These are phyloP conservation scores for Aspergillus asperescens DNA, from an alignment of 495 filamentous ascomycete genomes.

Conservation along the genomic window DNA sequence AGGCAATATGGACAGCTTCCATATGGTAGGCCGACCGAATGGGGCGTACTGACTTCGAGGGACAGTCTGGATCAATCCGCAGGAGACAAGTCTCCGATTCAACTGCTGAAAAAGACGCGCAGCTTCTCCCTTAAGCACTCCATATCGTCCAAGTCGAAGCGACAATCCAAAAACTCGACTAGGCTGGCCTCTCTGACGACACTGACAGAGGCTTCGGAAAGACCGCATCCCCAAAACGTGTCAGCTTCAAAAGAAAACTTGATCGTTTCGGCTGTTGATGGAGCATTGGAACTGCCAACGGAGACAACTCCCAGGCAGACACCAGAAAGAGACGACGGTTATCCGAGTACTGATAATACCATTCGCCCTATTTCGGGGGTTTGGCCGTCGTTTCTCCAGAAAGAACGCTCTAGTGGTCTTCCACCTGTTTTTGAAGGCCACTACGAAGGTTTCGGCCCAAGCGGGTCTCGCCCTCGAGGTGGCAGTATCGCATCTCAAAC, in stretches of 20 bases:
- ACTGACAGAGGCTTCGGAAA: slow-evolving; percentile 22
- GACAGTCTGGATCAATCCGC: slow-evolving; percentile 30
- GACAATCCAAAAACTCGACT: slow-evolving; percentile 19
- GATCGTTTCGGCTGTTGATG: slow-evolving; percentile 37
- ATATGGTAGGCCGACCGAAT: slow-evolving; percentile 38
- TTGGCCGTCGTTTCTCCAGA: slow-evolving; percentile 26
- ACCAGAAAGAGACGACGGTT: slow-evolving; percentile 33
- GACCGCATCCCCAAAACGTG: slow-evolving; percentile 11
- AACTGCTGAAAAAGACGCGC: slow-evolving; percentile 25
- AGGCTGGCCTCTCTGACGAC: slow-evolving; percentile 31
- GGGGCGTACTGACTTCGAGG: slow-evolving; percentile 39
- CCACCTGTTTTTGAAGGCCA: slow-evolving; percentile 27
- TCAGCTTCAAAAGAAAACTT: slow-evolving; percentile 29
- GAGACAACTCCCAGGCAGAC: slow-evolving; percentile 40
- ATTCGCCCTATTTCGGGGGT: slow-evolving; percentile 33
- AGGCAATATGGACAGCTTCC: slow-evolving; percentile 37
- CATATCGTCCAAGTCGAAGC: slow-evolving; percentile 28
- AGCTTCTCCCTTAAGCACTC: slow-evolving; percentile 31
- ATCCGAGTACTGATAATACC: slow-evolving; percentile 21
- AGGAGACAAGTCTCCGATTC: slow-evolving; percentile 23
- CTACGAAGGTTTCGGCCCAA: slow-evolving; percentile 23
- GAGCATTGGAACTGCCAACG: slow-evolving; percentile 36
- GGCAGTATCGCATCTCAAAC: slow-evolving; percentile 39
- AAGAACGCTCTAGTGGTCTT: slow-evolving; percentile 22
- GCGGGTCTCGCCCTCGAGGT: slow-evolving; percentile 27